Evolutionary conservation across 140 eudicot genomes (phyloP), one percentile per base, ranked within the genome.

Genomic region (Erigeron philadelphicus): DNA sequence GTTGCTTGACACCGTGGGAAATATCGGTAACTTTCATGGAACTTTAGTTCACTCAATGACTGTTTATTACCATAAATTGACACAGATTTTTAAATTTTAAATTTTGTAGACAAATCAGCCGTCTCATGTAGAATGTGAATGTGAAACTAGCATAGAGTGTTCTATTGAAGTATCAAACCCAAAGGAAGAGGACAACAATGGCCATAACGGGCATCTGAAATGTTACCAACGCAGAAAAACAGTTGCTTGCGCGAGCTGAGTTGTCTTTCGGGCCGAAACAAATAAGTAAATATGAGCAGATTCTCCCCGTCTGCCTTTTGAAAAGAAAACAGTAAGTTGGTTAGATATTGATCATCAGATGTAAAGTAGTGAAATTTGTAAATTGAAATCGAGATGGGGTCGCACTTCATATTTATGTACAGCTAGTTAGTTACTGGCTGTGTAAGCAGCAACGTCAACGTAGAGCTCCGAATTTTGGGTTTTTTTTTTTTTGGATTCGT

Each of bases 191-290:
- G 83, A 71, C 43, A 75, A 73, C 74, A 63, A 69, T 23, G 66
- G 60, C 25, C 65, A 61, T 42, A 76, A 79, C 8, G 49, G 84
- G 60, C 69, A 64, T 58, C 23, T 77, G 40, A 81, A 81, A 76
- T 86, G 83, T 81, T 86, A 86, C 78, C 84, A 81, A 35, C 80
- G 93, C 46, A 86, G 83, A 75, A 83, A 66, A 74, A 55, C 78
- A 53, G 75, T 79, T 31, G 44, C 80, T 18, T 76, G 84, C 8
- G 79, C 79, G 75, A 75, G 82, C 77, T 73, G 80, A 83, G 52
- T 58, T 17, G 46, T n/a, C 57, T 45, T 69, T 61, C 11, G 15
- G 35, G 11, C 47, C 23, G n/a, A 56, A 64, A 38, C 15, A 40
- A 31, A 21, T 18, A 48, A 45, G 81, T 78, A 78, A 78, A 78